Conservation (phyloP, 108 stramenopile genomes). For the Bacterosira constricta region DNA sequence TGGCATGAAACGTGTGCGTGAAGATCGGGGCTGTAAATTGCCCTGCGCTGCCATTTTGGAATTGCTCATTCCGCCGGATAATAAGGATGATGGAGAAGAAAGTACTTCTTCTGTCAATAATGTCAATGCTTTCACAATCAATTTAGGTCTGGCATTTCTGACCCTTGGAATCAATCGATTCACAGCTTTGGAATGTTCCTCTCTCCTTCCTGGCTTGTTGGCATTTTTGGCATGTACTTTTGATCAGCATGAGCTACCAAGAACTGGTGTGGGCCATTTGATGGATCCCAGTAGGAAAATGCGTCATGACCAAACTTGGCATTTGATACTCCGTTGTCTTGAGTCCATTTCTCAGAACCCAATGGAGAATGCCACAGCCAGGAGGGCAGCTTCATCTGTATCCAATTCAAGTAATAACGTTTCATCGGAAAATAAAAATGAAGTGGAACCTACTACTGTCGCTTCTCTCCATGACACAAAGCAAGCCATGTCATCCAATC, state of each 20-base stretch:
- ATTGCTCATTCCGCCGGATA: slow-evolving; percentile 35
- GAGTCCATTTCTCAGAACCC: slow-evolving; percentile 40
- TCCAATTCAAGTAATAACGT: too few relatives aligned
- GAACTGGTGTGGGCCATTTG: slow-evolving; percentile 7
- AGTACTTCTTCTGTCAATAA: too few relatives aligned
- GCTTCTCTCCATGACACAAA: slow-evolving; percentile 13
- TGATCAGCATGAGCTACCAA: background rate
- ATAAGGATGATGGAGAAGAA: too few relatives aligned
- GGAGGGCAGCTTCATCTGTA: slow-evolving; percentile 1
- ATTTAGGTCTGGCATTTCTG: slow-evolving; percentile 74
- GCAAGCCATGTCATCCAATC: slow-evolving; percentile 5
- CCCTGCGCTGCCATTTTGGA: slow-evolving; percentile 64
- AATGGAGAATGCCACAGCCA: slow-evolving; percentile 23
- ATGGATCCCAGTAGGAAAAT: slow-evolving; percentile 37
- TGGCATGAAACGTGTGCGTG: slow-evolving; percentile 78
- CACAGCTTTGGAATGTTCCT: slow-evolving; percentile 20
- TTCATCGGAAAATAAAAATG: too few relatives aligned
- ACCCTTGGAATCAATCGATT: slow-evolving; percentile 73
- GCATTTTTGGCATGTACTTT: slow-evolving; percentile 36
- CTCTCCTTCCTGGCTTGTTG: slow-evolving; percentile 65
- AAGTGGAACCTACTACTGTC: too few relatives aligned
- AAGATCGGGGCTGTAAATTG: slow-evolving; percentile 55
- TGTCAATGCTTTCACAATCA: slow-evolving; percentile 72
- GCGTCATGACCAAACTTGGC: slow-evolving; percentile 68
- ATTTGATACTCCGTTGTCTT: slow-evolving; percentile 67